A percentile compares a stretch with the other conserved stretches of the same genome.
Conservation (phyloP, 345 rosid species). For the Camelina laxa region DNA sequence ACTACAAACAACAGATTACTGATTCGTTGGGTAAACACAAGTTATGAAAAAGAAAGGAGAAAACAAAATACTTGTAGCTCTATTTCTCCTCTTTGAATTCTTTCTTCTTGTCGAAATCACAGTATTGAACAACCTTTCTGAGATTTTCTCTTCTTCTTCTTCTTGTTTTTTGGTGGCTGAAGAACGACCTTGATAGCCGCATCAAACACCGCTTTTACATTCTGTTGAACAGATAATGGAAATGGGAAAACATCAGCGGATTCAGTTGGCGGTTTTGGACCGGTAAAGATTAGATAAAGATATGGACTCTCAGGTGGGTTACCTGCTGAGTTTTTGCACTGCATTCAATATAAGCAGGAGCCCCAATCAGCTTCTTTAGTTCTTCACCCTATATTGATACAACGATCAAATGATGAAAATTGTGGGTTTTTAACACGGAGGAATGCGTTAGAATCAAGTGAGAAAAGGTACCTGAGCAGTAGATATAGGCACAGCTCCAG, state of each 20-base stretch:
- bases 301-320: background rate
- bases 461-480: conserved; percentile 64
- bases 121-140: conserved; percentile 77
- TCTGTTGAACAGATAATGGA: conserved; percentile 50
- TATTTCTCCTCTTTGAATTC: background rate
- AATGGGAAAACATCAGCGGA: background rate
- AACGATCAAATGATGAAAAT: background rate
- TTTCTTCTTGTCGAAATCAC: conserved; percentile 42
- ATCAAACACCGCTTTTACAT: conserved; percentile 87
- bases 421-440: background rate
- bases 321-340: conserved; percentile 96
- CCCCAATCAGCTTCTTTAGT: conserved; percentile 76
- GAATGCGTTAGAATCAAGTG: background rate
- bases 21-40: conserved; percentile 14
- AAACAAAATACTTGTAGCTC: background rate
- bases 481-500: conserved; percentile 76
- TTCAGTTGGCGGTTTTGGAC: background rate
- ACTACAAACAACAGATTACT: conserved; percentile 46
- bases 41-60: conserved; percentile 7
- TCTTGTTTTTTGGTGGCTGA: conserved; percentile 87
- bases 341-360: conserved; percentile 81
- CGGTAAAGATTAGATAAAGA: background rate
- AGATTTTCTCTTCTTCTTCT: conserved; percentile 70
- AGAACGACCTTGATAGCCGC: conserved; percentile 90
- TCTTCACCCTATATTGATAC: conserved; percentile 72